A percentile compares a stretch with the other conserved stretches of the same genome.
Conservation (phyloP, 495 filamentous ascomycete genomes). For the Emericellopsis terricola region DNA sequence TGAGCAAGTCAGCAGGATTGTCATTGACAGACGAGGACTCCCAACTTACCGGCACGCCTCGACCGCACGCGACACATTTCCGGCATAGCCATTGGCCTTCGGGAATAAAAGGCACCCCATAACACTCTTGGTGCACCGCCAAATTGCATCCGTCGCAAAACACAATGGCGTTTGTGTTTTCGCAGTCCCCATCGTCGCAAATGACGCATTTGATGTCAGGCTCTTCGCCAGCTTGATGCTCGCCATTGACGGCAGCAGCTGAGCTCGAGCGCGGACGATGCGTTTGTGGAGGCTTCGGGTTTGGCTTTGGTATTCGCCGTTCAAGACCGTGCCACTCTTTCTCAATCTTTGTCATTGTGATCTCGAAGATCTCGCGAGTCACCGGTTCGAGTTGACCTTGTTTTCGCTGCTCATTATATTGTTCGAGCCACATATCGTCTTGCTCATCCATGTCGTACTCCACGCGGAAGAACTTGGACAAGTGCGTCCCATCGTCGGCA, state of each 20-base stretch:
- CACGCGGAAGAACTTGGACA: constrained; percentile 46
- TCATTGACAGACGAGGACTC: not conserved
- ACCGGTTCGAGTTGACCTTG: constrained; percentile 58
- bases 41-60: constrained; percentile 56
- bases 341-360: constrained; percentile 96
- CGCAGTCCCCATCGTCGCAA: constrained; percentile 95
- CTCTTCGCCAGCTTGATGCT: constrained; percentile 74
- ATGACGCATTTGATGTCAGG: constrained; percentile 96
- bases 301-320: constrained; percentile 87
- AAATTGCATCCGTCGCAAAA: constrained; percentile 98
- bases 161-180: constrained; percentile 99
- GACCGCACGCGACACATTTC: constrained; percentile 88
- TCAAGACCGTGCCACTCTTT: constrained; percentile 96
- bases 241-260: constrained; percentile 80
- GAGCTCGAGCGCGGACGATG: constrained; percentile 82
- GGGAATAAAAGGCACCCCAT: constrained; percentile 95
- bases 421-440: constrained; percentile 88
- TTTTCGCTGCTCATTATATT: constrained; percentile 59
- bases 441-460: constrained; percentile 99
- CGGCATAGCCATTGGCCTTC: constrained; percentile 97
- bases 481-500: constrained; percentile 38
- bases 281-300: constrained; percentile 86
- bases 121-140: constrained; percentile 97
- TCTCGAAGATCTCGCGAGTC: constrained; percentile 84
- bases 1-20: constrained; percentile 10